A percentile compares a stretch with the other conserved stretches of the same genome.
Evolutionary conservation across 768 basidiomycete species (phyloP).

Genomic region (Suillus clintonianus): DNA sequence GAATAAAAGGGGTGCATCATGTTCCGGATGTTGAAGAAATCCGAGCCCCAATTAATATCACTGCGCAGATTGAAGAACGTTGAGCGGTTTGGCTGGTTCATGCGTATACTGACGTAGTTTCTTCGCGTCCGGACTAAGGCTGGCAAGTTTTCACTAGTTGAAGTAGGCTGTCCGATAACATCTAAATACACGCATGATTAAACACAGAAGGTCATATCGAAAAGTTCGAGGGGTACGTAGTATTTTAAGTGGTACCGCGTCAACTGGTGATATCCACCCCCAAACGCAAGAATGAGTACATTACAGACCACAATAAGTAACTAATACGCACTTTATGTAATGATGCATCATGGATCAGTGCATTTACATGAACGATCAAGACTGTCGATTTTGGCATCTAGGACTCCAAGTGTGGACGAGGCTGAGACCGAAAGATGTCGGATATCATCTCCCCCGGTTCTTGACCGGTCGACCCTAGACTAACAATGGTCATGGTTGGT

Average conservation of each 20-base stretch:
- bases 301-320: not conserved
- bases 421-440: too few relatives aligned
- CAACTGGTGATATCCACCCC: not conserved
- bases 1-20: not conserved
- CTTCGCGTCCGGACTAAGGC: not conserved
- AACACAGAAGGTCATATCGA: not conserved
- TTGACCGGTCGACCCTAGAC: not conserved
- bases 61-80: not conserved
- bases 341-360: not conserved
- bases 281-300: not conserved
- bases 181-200: not conserved
- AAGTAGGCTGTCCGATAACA: not conserved
- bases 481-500: not conserved
- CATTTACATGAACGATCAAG: not conserved
- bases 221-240: not conserved
- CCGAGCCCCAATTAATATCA: not conserved
- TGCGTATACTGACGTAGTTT: not conserved
- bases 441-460: not conserved
- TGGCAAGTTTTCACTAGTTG: not conserved
- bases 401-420: not conserved
- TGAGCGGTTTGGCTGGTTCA: not conserved
- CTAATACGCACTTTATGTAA: not conserved
- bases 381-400: not conserved
- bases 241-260: not conserved
- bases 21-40: not conserved